phyloP scores from a whole-genome alignment of 305 asterid species.

The Withania somnifera region DNA sequence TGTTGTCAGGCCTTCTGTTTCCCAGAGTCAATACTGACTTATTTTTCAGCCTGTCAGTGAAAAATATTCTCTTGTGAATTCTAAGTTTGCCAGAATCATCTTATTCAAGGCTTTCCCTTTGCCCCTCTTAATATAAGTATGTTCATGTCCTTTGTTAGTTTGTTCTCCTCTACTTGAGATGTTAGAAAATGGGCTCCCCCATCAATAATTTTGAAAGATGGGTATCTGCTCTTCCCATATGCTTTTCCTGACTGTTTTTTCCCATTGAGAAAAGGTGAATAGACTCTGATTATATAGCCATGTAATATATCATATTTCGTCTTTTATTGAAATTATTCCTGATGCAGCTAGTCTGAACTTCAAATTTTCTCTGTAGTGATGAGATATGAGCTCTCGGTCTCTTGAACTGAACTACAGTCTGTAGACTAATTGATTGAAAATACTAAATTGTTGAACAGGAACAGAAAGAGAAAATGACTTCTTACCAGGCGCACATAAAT shows the following conservation, averaged over 20 bases:
- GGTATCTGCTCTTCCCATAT: neutral
- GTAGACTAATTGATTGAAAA: neutral
- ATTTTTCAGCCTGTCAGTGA: neutral
- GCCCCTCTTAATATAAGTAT: neutral
- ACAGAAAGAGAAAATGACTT: constrained; percentile 15
- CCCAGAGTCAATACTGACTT: neutral
- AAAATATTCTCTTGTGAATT: neutral
- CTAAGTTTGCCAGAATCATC: neutral
- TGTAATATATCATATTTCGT: neutral
- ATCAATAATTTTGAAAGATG: neutral
- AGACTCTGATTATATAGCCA: neutral
- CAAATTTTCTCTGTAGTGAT: neutral
- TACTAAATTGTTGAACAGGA: constrained; percentile 14
- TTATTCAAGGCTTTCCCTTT: neutral
- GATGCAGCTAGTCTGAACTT: neutral
- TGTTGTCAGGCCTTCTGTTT: neutral
- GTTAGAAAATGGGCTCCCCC: neutral
- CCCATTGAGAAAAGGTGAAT: neutral
- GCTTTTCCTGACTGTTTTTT: neutral
- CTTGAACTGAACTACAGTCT: neutral
- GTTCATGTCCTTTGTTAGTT: neutral
- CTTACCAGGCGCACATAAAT: constrained; percentile 7
- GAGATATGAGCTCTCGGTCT: neutral
- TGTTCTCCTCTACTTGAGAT: neutral
- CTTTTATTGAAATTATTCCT: neutral